Percentiles rank a stretch among this genome's conserved stretches.
These are phyloP conservation scores for Curvularia hawaiiensis DNA, from an alignment of 2,329 filamentous ascomycete species.

Conservation along the genomic window DNA sequence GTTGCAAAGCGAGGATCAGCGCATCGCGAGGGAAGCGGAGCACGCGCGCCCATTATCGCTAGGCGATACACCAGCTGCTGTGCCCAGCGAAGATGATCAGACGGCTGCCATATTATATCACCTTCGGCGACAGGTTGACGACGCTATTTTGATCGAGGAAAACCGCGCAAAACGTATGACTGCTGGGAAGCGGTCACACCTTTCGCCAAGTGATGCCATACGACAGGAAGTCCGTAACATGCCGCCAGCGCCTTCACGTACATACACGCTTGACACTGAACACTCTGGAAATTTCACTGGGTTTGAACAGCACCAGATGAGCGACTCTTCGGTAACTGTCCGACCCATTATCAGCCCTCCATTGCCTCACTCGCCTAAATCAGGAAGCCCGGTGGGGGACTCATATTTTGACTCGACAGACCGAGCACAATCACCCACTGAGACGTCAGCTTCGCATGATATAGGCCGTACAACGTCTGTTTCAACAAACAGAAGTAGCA, in stretches of 20 bases:
- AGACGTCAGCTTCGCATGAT: constrained; percentile 3
- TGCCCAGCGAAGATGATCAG: constrained; percentile 28
- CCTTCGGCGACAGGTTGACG: constrained; percentile 36
- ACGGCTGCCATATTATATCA: constrained; percentile 36
- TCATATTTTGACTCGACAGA: constrained; percentile 23
- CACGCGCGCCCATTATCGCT: constrained; percentile 27
- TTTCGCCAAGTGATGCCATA: constrained; percentile 38
- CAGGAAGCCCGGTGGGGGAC: constrained; percentile 20
- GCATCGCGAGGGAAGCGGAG: constrained; percentile 27
- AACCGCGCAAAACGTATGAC: constrained; percentile 37
- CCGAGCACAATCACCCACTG: constrained; percentile 22
- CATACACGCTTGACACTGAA: constrained; percentile 35
- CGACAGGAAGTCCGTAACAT: constrained; percentile 34
- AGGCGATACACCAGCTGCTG: constrained; percentile 25
- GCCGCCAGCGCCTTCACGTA: constrained; percentile 31
- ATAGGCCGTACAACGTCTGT: constrained; percentile 23
- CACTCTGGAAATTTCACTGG: constrained; percentile 25
- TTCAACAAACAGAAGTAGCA: constrained; percentile 25
- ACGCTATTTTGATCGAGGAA: constrained; percentile 39
- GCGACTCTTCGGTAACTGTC: constrained; percentile 20
- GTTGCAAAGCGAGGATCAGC: constrained; percentile 37
- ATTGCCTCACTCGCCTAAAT: constrained; percentile 21
- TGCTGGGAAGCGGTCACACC: constrained; percentile 30
- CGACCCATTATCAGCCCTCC: constrained; percentile 16
- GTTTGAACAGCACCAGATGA: constrained; percentile 19